Conservation (phyloP, 192 early-diverging fungal species). For the Backusella westeae region DNA sequence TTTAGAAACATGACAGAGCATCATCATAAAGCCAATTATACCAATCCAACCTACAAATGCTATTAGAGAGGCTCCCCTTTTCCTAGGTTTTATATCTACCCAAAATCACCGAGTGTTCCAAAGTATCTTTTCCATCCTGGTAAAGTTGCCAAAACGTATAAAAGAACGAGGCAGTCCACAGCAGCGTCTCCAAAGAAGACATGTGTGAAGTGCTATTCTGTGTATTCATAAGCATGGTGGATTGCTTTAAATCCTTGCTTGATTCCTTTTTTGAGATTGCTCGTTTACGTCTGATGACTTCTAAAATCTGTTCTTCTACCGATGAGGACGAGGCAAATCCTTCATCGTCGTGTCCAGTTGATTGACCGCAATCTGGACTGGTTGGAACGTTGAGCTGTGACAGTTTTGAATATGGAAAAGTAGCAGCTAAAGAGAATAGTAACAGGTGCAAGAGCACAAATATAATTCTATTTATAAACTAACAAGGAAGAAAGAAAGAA, state of each 20-base stretch:
- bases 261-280: neutral
- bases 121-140: neutral
- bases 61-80: neutral
- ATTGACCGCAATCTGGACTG: neutral
- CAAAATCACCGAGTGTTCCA: constrained; percentile 1
- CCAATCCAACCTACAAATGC: constrained; percentile 5
- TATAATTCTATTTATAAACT: neutral
- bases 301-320: constrained; percentile 23
- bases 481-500: neutral
- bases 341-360: constrained; percentile 18
- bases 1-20: neutral
- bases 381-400: neutral
- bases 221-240: neutral
- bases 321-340: constrained; percentile 39
- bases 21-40: neutral
- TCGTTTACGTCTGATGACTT: constrained; percentile 19
- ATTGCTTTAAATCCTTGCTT: neutral
- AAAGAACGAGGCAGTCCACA: constrained; percentile 12
- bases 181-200: neutral
- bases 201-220: neutral
- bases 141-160: constrained; percentile 12
- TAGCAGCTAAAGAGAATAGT: neutral
- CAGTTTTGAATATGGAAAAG: neutral
- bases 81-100: neutral
- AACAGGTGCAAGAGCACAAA: too few species aligned